Conservation (phyloP, 257 asterid species). For the Penstemon eatonii region DNA sequence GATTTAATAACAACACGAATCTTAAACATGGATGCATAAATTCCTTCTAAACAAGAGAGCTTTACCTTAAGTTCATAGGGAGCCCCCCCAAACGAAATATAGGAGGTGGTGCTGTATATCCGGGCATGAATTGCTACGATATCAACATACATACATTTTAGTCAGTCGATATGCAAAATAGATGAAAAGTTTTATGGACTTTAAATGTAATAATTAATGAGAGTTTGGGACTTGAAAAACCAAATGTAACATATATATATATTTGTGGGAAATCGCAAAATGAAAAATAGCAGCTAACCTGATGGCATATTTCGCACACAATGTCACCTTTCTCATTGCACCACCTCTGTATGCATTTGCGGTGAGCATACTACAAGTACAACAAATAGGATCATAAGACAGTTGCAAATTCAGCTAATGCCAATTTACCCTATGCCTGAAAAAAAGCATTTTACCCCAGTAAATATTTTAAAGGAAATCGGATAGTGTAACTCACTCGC, state of each 20-base stretch:
- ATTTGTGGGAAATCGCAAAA: too few species aligned
- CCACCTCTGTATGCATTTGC: slow-evolving; percentile 93
- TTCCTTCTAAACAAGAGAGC: not conserved
- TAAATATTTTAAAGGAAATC: too few species aligned
- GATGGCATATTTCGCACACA: slow-evolving; percentile 93
- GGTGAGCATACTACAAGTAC: slow-evolving; percentile 86
- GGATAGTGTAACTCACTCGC: too few species aligned
- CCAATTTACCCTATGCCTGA: too few species aligned
- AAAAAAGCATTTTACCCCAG: too few species aligned
- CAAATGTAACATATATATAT: not conserved
- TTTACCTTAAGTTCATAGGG: slow-evolving; percentile 80
- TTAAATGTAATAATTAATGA: too few species aligned
- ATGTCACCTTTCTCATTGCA: slow-evolving; percentile 98
- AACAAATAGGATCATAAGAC: slow-evolving; percentile 7
- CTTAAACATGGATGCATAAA: too few species aligned
- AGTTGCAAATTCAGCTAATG: too few species aligned
- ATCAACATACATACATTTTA: slow-evolving; percentile 2
- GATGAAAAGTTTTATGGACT: not conserved
- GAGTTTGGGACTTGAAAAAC: not conserved
- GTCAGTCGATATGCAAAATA: not conserved
- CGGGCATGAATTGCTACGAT: slow-evolving; percentile 85
- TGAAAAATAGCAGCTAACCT: slow-evolving; percentile 44
- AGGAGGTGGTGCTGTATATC: slow-evolving; percentile 94
- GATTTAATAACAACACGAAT: not conserved
- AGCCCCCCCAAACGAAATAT: slow-evolving; percentile 74